Base-by-base conservation (phyloP, 139 green algal genomes). In the Coccomyxa sp. region DNA sequence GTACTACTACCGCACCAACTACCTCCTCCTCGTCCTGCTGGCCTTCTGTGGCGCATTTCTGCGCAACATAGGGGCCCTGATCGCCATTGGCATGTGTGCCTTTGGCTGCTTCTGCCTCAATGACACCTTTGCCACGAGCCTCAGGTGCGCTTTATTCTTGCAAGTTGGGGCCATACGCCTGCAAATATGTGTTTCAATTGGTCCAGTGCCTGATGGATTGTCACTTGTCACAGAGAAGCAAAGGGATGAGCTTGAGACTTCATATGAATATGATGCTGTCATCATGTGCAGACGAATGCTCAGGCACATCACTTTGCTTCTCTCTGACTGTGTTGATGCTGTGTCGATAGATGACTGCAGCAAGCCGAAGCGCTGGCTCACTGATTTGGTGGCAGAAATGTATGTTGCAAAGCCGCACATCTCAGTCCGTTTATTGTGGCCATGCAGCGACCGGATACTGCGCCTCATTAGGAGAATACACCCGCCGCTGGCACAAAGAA, bases 1-100 rank as follows among this genome's bases (percentile, higher is more conserved):
- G 21, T 92, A 90, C 80, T 92, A 91, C 80, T 92, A 90, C 80
- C 58, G 89, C 13, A 81, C 82, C 3, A 92, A 89, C 76, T 92
- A 92, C 76, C 51, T 87, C n/a, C 51, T 89, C 13, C 77, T 89
- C 16, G 38, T 85, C 16, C 17, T 89, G 17, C 13, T 86, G 13
- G 80, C 30, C 30, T 77, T 83, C 27, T 13, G 80, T 13, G 15
- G 84, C 16, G 77, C 84, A 21, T 84, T 92, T 25, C 14, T 89
- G 16, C 77, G 82, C 30, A 87, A 84, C 23, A 84, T 84, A 0
- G 23, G 21, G 11, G 85, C 86, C 0, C 60, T 91, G 18, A 10
- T 88, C 0, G 82, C 83, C 13, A 51, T 90, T 15, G 51, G 45
- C 9, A 28, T 81, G 0, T 30, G 80, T 23, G 25, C 21, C 0